phyloP scores from a whole-genome alignment of 495 filamentous ascomycete species.

The Rhizodiscina lignyota region DNA sequence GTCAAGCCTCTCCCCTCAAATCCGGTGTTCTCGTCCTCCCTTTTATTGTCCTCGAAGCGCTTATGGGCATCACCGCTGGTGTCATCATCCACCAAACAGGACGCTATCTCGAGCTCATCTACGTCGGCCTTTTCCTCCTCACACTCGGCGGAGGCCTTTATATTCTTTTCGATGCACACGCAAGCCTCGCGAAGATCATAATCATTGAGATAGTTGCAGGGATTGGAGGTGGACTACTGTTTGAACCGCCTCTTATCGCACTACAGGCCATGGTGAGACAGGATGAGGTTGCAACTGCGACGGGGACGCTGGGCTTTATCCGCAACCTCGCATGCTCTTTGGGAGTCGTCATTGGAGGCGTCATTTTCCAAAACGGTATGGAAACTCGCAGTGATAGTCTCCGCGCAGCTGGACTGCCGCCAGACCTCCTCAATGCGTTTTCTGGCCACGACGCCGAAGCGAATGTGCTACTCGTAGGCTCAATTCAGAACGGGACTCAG shows the following conservation, averaged over 20 bases:
- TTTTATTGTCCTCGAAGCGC: slow-evolving; percentile 50
- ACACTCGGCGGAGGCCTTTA: slow-evolving; percentile 49
- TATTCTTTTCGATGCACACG: slow-evolving; percentile 33
- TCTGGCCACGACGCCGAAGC: slow-evolving; percentile 33
- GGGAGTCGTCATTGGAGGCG: slow-evolving; percentile 28
- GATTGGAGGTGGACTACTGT: slow-evolving; percentile 47
- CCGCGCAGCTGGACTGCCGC: slow-evolving; percentile 28
- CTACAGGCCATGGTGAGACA: slow-evolving; percentile 54
- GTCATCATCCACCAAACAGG: slow-evolving; percentile 61
- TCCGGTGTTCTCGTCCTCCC: slow-evolving; percentile 70
- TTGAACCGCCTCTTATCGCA: slow-evolving; percentile 64
- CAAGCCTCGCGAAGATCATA: slow-evolving; percentile 44
- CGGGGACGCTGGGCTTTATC: not conserved
- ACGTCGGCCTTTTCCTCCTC: slow-evolving; percentile 37
- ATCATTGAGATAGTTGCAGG: slow-evolving; percentile 49
- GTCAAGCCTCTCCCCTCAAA: slow-evolving; percentile 52
- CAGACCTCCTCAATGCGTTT: slow-evolving; percentile 22
- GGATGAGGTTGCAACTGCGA: slow-evolving; percentile 40
- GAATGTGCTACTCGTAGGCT: slow-evolving; percentile 29
- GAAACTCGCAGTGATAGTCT: slow-evolving; percentile 20
- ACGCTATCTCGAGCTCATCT: slow-evolving; percentile 34
- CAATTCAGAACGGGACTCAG: slow-evolving; percentile 28
- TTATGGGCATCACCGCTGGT: slow-evolving; percentile 46
- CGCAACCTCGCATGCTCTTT: slow-evolving; percentile 53
- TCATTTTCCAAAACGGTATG: slow-evolving; percentile 40